Conservation (phyloP, 2,329 filamentous ascomycete species). For the Rugonectria rugulosa region DNA sequence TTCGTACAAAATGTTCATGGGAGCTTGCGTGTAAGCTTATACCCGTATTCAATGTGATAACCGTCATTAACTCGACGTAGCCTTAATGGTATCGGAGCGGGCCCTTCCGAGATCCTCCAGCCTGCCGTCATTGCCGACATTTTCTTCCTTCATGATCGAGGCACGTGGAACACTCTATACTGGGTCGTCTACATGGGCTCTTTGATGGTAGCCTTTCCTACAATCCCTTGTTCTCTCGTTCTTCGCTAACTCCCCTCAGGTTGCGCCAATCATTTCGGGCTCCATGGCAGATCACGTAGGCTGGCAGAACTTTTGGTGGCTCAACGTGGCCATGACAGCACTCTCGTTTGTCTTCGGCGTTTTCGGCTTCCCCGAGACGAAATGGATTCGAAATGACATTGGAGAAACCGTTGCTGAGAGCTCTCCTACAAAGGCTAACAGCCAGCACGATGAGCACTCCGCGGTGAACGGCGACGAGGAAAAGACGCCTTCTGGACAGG, state of each 20-base stretch:
- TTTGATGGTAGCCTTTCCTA: conserved; percentile 19
- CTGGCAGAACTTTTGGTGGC: conserved; percentile 12
- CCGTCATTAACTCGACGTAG: not conserved
- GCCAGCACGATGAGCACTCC: not conserved
- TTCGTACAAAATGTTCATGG: not conserved
- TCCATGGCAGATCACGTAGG: conserved; percentile 8
- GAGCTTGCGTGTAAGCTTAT: not conserved
- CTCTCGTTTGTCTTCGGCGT: not conserved
- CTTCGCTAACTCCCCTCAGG: not conserved
- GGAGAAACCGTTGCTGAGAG: no score
- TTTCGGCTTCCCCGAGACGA: conserved; percentile 9
- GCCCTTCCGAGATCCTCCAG: conserved; percentile 23
- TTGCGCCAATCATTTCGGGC: conserved; percentile 4
- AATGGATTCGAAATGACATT: not conserved
- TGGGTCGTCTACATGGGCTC: conserved; percentile 26
- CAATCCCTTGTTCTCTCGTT: no score
- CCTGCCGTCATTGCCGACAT: conserved; percentile 29
- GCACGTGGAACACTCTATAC: conserved; percentile 28
- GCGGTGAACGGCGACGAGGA: not conserved
- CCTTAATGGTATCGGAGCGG: conserved; percentile 20
- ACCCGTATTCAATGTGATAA: not conserved
- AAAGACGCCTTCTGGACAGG: not conserved
- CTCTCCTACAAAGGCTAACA: not conserved
- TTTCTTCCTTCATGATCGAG: conserved; percentile 28
- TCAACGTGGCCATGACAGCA: conserved; percentile 8